Evolutionary conservation across 768 basidiomycete species (phyloP).

Genomic region (Termitomyces sp.): DNA sequence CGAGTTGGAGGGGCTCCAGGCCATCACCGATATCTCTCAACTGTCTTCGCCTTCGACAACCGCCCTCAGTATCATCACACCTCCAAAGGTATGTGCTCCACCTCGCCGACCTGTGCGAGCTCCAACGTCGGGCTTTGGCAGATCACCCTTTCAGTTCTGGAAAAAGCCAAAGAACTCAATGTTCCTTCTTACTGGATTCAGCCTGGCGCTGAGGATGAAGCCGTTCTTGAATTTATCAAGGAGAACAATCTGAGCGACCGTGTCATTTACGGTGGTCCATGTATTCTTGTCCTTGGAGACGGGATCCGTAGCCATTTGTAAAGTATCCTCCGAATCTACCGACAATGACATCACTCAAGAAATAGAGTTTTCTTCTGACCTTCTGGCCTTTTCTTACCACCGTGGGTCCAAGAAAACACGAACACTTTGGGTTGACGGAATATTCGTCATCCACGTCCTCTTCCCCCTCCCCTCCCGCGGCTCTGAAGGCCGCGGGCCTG

Average conservation of each 20-base stretch:
- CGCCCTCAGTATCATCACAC: conserved; percentile 76
- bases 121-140: conserved; percentile 21
- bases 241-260: conserved; percentile 59
- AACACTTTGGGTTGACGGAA: background rate
- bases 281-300: conserved; percentile 78
- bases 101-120: background rate
- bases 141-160: conserved; percentile 68
- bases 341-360: background rate
- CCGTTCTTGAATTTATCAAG: conserved; percentile 61
- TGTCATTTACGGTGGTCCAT: conserved; percentile 82
- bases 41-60: conserved; percentile 62
- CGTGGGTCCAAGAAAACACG: conserved; percentile 5
- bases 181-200: conserved; percentile 87
- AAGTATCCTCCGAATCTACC: background rate
- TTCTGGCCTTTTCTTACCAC: conserved; percentile 8
- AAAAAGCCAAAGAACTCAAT: conserved; percentile 64
- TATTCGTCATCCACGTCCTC: background rate
- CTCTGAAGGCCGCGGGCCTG: conserved; percentile 2
- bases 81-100: conserved; percentile 50
- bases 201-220: conserved; percentile 76
- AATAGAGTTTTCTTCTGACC: background rate
- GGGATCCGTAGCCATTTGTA: conserved; percentile 35
- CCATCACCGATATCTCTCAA: conserved; percentile 51
- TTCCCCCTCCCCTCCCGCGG: conserved; percentile 6
- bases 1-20: conserved; percentile 63